These are phyloP conservation scores for Rhododendron vialii DNA, from an alignment of 148 eudicot species.

Conservation along the genomic window DNA sequence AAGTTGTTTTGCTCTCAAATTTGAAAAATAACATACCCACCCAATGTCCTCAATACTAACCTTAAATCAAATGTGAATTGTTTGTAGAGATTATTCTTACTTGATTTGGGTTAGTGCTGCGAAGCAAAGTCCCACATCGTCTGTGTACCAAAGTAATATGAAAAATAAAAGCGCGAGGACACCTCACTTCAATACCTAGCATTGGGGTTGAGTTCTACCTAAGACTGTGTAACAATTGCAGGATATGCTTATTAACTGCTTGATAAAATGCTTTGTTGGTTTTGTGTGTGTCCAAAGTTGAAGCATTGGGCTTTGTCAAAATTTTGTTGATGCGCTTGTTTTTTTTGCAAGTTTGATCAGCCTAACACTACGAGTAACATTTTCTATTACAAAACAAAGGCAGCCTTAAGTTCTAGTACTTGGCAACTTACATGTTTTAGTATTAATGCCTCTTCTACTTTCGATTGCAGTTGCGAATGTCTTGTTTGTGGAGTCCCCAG, in stretches of 20 bases:
- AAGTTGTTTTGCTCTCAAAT: background rate
- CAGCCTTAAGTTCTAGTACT: background rate
- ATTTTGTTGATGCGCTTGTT: background rate
- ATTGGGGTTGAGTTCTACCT: too few species aligned
- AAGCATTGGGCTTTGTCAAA: background rate
- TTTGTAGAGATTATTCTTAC: background rate
- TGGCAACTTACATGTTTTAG: background rate
- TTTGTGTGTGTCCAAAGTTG: background rate
- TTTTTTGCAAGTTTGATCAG: background rate
- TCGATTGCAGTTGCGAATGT: constrained; percentile 35
- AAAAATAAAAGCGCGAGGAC: too few species aligned
- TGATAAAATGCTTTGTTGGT: background rate
- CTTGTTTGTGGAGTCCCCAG: constrained; percentile 30
- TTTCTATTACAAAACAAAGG: background rate
- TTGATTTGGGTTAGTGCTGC: background rate
- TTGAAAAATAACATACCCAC: background rate
- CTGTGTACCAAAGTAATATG: too few species aligned
- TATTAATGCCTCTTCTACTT: background rate
- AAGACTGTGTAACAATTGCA: background rate
- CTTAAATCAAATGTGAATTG: background rate
- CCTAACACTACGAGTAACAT: background rate
- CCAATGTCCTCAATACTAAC: background rate
- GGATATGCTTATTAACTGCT: background rate
- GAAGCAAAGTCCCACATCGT: too few species aligned
- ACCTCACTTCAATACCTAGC: too few species aligned